Conservation (phyloP, 2,329 filamentous ascomycete genomes). For the Tolypocladium amazonense region DNA sequence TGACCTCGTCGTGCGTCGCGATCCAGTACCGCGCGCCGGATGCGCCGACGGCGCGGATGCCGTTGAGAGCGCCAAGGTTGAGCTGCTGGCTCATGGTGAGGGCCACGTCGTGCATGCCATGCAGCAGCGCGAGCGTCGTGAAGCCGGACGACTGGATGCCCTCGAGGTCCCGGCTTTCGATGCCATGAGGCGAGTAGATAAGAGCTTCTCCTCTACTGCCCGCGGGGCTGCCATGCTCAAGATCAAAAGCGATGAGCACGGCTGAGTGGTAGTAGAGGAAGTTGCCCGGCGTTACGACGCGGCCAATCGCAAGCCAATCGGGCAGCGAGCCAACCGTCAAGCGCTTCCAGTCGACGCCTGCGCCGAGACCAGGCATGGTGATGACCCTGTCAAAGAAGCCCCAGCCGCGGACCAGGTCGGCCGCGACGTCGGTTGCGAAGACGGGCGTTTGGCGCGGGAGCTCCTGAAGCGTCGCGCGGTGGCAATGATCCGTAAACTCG, state of each 20-base stretch:
- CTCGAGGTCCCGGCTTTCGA: conserved; percentile 33
- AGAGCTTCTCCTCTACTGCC: conserved; percentile 35
- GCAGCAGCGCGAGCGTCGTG: conserved; percentile 46
- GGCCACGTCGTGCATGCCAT: conserved; percentile 54
- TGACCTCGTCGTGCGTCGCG: conserved; percentile 54
- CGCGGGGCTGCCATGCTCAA: conserved; percentile 1
- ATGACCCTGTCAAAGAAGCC: conserved; percentile 46
- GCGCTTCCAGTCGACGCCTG: conserved; percentile 7
- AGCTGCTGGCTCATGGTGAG: conserved; percentile 40
- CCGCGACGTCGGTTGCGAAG: conserved; percentile 49
- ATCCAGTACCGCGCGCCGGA: conserved; percentile 52
- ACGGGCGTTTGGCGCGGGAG: conserved; percentile 43
- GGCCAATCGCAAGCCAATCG: conserved; percentile 49
- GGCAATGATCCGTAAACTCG: conserved; percentile 61
- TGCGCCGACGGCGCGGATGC: conserved; percentile 40
- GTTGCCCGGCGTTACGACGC: conserved; percentile 42
- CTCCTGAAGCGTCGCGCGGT: conserved; percentile 48
- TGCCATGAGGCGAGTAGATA: conserved; percentile 55
- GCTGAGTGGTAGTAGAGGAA: conserved; percentile 52
- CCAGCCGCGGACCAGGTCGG: conserved; percentile 45
- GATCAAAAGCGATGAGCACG: conserved; percentile 43
- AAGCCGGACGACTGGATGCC: conserved; percentile 31
- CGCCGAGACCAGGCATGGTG: conserved; percentile 34
- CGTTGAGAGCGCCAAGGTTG: conserved; percentile 54
- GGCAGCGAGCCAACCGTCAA: conserved; percentile 29